phyloP scores from a whole-genome alignment of 345 rosid genomes.

The Eucalyptus sp. region DNA sequence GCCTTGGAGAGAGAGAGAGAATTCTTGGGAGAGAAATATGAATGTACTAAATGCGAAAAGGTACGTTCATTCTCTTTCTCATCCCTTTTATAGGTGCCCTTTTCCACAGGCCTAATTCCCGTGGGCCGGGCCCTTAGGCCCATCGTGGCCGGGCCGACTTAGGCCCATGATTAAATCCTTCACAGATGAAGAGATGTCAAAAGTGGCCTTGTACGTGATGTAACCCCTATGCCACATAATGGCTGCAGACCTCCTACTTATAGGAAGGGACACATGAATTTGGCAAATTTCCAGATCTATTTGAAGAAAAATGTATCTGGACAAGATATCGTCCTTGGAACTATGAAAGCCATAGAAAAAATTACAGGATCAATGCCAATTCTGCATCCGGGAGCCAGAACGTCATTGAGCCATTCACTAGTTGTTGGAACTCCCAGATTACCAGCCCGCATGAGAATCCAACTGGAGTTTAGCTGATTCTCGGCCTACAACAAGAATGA shows the following conservation, averaged over 20 bases:
- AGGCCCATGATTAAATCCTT: too few relatives aligned
- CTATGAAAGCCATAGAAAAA: slow-evolving; percentile 14
- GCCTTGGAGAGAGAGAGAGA: too few relatives aligned
- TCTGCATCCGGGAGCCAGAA: slow-evolving; percentile 76
- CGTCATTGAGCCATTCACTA: slow-evolving; percentile 85
- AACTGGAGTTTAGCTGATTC: slow-evolving; percentile 64
- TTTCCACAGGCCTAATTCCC: too few relatives aligned
- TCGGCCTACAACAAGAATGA: slow-evolving; percentile 48
- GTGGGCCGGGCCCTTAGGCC: too few relatives aligned
- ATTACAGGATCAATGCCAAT: slow-evolving; percentile 96
- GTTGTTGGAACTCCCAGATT: slow-evolving; percentile 75
- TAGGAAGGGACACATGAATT: not conserved
- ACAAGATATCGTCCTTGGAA: not conserved
- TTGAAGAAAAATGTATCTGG: not conserved
- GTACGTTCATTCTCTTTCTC: too few relatives aligned
- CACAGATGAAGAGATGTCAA: not conserved
- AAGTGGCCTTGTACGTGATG: not conserved
- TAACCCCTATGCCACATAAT: not conserved
- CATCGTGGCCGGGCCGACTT: too few relatives aligned
- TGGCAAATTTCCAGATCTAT: not conserved
- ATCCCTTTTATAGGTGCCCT: too few relatives aligned
- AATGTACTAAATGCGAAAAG: too few relatives aligned
- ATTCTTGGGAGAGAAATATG: too few relatives aligned
- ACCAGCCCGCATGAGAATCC: slow-evolving; percentile 97
- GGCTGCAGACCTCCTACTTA: not conserved